Base-by-base conservation (phyloP, 2,329 filamentous ascomycete genomes). In the Botryotinia narcissicola region DNA sequence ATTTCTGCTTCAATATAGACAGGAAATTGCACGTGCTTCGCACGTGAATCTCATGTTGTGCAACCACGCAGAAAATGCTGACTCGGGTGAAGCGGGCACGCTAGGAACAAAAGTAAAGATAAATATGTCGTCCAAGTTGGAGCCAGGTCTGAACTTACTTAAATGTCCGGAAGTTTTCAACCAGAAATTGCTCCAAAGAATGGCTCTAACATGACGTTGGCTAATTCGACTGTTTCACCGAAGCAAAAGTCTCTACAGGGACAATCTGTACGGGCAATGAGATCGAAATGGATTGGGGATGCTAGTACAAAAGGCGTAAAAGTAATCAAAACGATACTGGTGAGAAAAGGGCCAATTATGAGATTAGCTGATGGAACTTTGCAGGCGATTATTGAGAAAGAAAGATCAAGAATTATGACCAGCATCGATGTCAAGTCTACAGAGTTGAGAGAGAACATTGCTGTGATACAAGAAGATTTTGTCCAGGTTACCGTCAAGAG, bases 401-500 rank as follows among this genome's bases (percentile, higher is more conserved):
- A 1, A 60, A 60, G 57, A 60, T 20, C 32, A 37, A 8, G 35
- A 35, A 35, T 2, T 0, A 22, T 6, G 1, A 7, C 7, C 4
- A 20, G 4, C 2, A 18, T 12, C 9, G 57, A 37, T 35, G 22
- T 60, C 35, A 29, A 37, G 9, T 18, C 12, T 5, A 6, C 3
- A 37, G 32, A 35, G 9, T 22, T 35, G 1, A 20, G 8, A 20
- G 4, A 25, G 9, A 6, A 35, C 6, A 4, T 60, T 9, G 9
- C 8, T 60, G 40, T 14, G 40, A 8, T 22, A 59, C 7, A 37
- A 4, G 32, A 60, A 35, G 3, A 60, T 4, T 4, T 0, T 35
- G 9, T 4, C 18, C 3, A 22, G 20, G 8, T 18, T 0, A 1
- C 9, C 9, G 7, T 6, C 12, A 2, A 60, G 18, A 60, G 0